These are phyloP conservation scores for Eucalyptus pauciflora DNA, from an alignment of 345 rosid species.

Conservation along the genomic window DNA sequence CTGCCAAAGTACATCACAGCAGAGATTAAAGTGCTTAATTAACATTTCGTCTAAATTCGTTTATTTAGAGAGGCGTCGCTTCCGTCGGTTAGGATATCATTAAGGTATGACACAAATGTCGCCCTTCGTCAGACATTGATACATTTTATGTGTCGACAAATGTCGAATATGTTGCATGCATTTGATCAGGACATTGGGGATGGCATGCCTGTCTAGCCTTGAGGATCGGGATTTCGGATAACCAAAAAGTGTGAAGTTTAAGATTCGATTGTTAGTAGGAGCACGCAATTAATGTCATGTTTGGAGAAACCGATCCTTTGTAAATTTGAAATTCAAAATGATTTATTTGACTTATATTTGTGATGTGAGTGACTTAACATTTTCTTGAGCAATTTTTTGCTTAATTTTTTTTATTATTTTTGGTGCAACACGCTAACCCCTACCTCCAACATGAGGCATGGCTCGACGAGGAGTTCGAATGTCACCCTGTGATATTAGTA, in stretches of 20 bases:
- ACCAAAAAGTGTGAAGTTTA: not conserved
- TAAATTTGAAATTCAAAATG: not conserved
- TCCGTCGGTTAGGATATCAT: not conserved
- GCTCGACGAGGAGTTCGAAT: accelerated
- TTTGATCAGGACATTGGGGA: not conserved
- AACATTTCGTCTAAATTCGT: not conserved
- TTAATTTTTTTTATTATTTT: not conserved
- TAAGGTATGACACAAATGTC: not conserved
- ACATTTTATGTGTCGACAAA: not conserved
- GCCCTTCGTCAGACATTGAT: not conserved
- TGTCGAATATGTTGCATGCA: not conserved
- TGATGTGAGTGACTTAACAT: not conserved
- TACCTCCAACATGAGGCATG: not conserved
- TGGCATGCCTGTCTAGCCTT: not conserved
- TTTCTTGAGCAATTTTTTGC: not conserved
- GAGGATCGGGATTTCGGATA: not conserved
- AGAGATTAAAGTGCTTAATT: not conserved
- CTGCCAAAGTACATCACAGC: not conserved
- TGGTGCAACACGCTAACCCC: not conserved
- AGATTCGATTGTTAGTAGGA: not conserved
- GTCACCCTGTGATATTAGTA: not conserved
- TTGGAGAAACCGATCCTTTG: not conserved
- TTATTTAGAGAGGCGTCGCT: not conserved
- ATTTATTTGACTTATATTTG: not conserved
- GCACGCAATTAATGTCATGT: not conserved